Evolutionary conservation across 441 rosid species (phyloP).

Genomic region (Dalechampia spathulata): DNA sequence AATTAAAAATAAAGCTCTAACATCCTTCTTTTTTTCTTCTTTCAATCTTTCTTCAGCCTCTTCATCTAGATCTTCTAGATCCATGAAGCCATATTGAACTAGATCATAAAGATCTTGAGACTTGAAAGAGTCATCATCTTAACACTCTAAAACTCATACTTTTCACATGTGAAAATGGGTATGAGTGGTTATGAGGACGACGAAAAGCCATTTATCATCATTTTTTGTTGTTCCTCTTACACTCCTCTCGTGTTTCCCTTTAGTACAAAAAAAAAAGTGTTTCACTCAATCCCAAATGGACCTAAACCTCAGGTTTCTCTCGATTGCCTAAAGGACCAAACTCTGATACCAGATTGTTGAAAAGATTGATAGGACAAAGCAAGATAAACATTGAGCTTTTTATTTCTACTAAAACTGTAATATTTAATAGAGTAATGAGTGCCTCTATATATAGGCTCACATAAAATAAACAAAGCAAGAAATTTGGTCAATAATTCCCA

Average conservation of each 20-base stretch:
- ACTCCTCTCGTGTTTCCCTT: too few species aligned
- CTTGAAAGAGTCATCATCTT: neutral
- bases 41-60: neutral
- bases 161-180: neutral
- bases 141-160: neutral
- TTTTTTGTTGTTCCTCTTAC: too few species aligned
- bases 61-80: neutral
- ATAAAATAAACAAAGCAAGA: too few species aligned
- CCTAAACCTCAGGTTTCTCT: too few species aligned
- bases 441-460: too few species aligned
- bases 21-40: neutral
- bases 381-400: too few species aligned
- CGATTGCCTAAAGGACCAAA: neutral
- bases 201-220: neutral
- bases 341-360: conserved; percentile 2
- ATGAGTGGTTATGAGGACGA: neutral
- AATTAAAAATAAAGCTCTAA: neutral
- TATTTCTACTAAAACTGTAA: too few species aligned
- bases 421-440: too few species aligned
- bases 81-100: neutral
- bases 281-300: too few species aligned
- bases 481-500: too few species aligned
- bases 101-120: neutral
- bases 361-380: too few species aligned
- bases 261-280: too few species aligned